These are phyloP conservation scores for Obelidium mucronatum DNA, from an alignment of 192 early-diverging fungal genomes.

Conservation along the genomic window DNA sequence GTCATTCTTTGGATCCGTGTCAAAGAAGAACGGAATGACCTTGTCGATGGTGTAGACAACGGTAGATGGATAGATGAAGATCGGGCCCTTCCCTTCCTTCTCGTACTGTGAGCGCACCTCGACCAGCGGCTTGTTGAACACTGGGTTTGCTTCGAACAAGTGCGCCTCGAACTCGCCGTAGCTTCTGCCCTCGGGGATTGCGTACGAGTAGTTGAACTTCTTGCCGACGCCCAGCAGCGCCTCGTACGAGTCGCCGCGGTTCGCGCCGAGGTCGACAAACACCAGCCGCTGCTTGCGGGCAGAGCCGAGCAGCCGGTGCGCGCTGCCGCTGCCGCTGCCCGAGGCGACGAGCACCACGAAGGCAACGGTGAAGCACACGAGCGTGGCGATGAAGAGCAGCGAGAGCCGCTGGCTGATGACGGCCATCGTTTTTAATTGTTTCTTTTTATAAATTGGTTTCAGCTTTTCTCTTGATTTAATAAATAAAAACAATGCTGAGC, in stretches of 20 bases:
- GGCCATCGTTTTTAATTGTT: no score
- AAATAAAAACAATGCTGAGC: no score
- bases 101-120: not conserved
- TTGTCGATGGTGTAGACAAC: slow-evolving; percentile 16
- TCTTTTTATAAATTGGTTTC: no score
- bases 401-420: no score
- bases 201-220: slow-evolving; percentile 9
- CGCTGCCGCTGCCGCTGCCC: no score
- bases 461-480: no score
- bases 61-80: slow-evolving; percentile 6
- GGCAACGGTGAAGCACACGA: no score
- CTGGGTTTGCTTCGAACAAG: slow-evolving; percentile 26
- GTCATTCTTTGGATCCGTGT: not conserved
- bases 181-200: not conserved
- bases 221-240: not conserved
- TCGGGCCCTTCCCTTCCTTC: not conserved
- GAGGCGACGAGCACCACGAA: no score
- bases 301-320: no score
- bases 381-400: no score
- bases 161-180: slow-evolving; percentile 8
- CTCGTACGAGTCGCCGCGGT: not conserved
- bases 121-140: slow-evolving; percentile 6
- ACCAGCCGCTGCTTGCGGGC: not conserved
- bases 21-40: not conserved
- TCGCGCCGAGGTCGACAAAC: not conserved